Evolutionary conservation across 2,329 filamentous ascomycete genomes (phyloP), one percentile per base, ranked within the genome.

Genomic region (Fusarium newnesense): DNA sequence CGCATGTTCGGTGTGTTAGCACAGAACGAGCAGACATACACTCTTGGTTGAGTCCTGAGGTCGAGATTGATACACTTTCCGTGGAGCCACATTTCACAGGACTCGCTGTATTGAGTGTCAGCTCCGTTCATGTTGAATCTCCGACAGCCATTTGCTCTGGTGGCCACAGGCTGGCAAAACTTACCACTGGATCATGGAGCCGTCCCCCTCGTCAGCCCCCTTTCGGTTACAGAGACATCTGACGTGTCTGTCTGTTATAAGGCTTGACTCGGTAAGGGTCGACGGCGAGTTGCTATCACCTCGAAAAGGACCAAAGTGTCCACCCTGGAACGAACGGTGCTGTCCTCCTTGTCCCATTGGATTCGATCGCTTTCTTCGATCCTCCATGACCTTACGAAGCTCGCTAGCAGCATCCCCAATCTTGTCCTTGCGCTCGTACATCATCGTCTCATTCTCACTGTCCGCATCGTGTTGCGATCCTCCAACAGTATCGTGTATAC

Each of bases 1-100:
- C 87, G 84, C 77, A 86, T 84, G 67, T 86, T 88, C 4, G 89
- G 87, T 13, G 89, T 90, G 72, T 90, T 87, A 26, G 87, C 87
- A 76, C 90, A 92, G 69, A 89, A 92, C 4, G 87, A 85, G 77
- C 90, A 92, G 40, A 92, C 88, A 74, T 91, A 92, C 9, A 92
- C 87, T 18, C 85, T 84, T 9, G 90, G 88, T 73, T 89, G 85
- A n/a, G 85, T 86, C 64, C 86, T 84, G 53, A 85, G 85, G 50
- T 86, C 87, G 70, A 91, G 87, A 69, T 89, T 89, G 75, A 91
- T 85, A 77, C 90, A 92, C 64, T 84, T 85, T n/a, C 88, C 89
- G 77, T 92, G 90, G 36, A 91, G 86, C 85, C 87, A 90, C 83
- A 90, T 87, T 75, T 91, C 89, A 77, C 90, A 92, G 30, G 88